Conservation (phyloP, 768 basidiomycete genomes). For the Naganishia kalamii region DNA sequence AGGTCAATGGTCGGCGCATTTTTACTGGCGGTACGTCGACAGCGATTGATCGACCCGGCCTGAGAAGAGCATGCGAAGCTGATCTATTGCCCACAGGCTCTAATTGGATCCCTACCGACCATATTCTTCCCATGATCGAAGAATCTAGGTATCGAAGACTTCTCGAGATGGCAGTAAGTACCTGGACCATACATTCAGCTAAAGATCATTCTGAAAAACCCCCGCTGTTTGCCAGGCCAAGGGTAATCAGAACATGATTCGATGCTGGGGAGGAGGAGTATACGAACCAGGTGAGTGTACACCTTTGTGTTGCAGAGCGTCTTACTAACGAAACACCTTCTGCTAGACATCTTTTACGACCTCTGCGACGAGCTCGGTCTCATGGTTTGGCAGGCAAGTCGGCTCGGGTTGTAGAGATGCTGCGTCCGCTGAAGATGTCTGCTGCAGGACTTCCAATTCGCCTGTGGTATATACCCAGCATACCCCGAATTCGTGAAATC, state of each 20-base stretch:
- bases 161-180: conserved; percentile 66
- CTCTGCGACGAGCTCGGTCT: conserved; percentile 56
- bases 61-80: too few species aligned
- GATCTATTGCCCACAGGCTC: conserved; percentile 40
- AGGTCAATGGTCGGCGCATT: conserved; percentile 78
- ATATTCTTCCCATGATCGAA: conserved; percentile 67
- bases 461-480: conserved; percentile 88
- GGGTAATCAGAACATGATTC: conserved; percentile 91
- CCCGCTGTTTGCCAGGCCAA: conserved; percentile 41
- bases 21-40: conserved; percentile 62
- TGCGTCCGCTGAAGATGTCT: too few species aligned
- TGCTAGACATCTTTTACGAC: conserved; percentile 61
- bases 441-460: conserved; percentile 77
- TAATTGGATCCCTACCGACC: conserved; percentile 72
- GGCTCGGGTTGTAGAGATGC: neutral
- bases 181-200: too few species aligned
- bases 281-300: conserved; percentile 50
- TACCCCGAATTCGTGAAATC: conserved; percentile 70
- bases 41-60: too few species aligned
- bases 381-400: conserved; percentile 71
- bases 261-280: conserved; percentile 91
- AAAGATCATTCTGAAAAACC: neutral
- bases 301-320: neutral
- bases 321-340: neutral
- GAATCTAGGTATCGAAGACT: conserved; percentile 63